Conservation (phyloP, 73 alveolate species). For the Stentor roeselii region DNA sequence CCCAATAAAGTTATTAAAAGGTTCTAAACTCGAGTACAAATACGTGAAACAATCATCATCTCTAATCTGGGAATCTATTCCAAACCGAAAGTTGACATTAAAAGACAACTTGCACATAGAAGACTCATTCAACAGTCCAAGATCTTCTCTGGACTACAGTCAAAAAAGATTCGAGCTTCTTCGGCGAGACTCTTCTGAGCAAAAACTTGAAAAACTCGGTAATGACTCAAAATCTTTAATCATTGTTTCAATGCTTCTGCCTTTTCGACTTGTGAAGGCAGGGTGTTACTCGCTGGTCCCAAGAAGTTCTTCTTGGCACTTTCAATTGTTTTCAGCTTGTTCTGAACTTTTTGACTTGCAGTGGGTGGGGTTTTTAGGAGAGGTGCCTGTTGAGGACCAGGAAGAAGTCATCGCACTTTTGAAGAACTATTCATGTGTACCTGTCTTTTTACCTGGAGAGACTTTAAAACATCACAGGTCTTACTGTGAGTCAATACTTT, state of each 20-base stretch:
- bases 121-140: neutral
- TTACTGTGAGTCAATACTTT: neutral
- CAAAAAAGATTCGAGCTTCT: neutral
- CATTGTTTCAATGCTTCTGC: conserved; percentile 21
- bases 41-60: neutral
- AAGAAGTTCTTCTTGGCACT: neutral
- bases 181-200: neutral
- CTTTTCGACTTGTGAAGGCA: neutral
- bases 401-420: neutral
- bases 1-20: neutral
- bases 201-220: neutral
- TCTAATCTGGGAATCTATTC: neutral
- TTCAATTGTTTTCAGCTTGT: neutral
- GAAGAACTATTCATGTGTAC: neutral
- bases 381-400: neutral
- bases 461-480: neutral
- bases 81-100: neutral
- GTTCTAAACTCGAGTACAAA: conserved; percentile 10
- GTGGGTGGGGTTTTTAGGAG: conserved; percentile 11
- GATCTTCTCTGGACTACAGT: neutral
- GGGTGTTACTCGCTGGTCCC: no score
- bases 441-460: conserved; percentile 6
- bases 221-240: neutral
- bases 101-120: neutral
- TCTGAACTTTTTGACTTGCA: neutral